phyloP scores from a whole-genome alignment of 768 basidiomycete species.

The Phylloporus scabripes region DNA sequence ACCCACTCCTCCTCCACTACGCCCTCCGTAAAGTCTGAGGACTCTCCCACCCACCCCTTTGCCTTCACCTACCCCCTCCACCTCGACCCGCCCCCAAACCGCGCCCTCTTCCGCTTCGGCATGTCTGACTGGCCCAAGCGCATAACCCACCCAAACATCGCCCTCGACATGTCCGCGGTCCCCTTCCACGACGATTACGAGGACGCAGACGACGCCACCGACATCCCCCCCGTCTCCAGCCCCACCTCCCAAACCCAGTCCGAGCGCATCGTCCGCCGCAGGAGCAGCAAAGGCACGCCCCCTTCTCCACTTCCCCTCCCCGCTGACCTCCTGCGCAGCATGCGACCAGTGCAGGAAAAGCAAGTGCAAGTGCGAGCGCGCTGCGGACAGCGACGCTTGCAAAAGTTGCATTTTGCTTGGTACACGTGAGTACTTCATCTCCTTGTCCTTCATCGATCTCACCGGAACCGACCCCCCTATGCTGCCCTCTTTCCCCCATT shows the following conservation, averaged over 20 bases:
- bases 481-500: slow-evolving; percentile 3
- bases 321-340: slow-evolving; percentile 37
- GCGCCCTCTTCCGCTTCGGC: slow-evolving; percentile 22
- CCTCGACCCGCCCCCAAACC: background rate
- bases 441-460: slow-evolving; percentile 10
- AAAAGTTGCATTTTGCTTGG: slow-evolving; percentile 71
- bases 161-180: slow-evolving; percentile 29
- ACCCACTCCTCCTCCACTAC: slow-evolving; percentile 7
- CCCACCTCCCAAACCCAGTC: slow-evolving; percentile 16
- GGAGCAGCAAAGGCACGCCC: slow-evolving; percentile 69
- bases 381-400: slow-evolving; percentile 56
- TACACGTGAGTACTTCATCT: slow-evolving; percentile 46
- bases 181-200: slow-evolving; percentile 62
- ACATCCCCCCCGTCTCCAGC: slow-evolving; percentile 33
- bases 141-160: slow-evolving; percentile 10
- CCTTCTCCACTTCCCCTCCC: background rate
- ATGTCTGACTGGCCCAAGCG: slow-evolving; percentile 30
- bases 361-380: slow-evolving; percentile 84
- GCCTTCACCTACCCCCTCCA: slow-evolving; percentile 20
- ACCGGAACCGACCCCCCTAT: slow-evolving; percentile 6
- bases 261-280: slow-evolving; percentile 56
- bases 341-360: slow-evolving; percentile 89
- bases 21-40: slow-evolving; percentile 29
- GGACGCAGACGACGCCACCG: slow-evolving; percentile 50
- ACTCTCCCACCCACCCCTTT: slow-evolving; percentile 17